Conservation (phyloP, 23 red algal genomes). For the Gracilaria domingensis region DNA sequence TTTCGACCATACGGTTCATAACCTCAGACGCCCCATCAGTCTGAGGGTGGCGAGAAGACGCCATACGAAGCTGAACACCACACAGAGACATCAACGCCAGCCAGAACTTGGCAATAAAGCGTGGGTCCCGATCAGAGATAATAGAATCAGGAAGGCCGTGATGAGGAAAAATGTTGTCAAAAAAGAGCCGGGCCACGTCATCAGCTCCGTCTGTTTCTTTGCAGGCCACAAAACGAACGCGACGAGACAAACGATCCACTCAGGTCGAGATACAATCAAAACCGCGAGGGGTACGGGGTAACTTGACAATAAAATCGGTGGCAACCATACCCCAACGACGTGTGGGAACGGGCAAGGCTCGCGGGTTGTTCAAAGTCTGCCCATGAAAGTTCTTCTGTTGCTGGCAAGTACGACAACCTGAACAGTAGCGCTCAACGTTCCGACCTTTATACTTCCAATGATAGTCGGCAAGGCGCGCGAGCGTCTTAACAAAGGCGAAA, state of each 20-base stretch:
- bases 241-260: constrained; percentile 7
- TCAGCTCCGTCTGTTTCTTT: not conserved
- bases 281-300: not conserved
- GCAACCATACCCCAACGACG: constrained; percentile 19
- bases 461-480: not conserved
- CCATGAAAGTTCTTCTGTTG: constrained; percentile 7
- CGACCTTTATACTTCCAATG: constrained; percentile 24
- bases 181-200: not conserved
- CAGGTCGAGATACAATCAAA: constrained; percentile 39
- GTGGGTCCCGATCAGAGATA: not conserved
- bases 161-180: not conserved
- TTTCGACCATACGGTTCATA: constrained; percentile 42
- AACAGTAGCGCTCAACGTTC: not conserved
- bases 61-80: constrained; percentile 20
- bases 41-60: not conserved
- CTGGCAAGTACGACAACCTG: constrained; percentile 4
- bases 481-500: constrained; percentile 13
- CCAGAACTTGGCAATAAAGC: constrained; percentile 31
- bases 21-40: constrained; percentile 14
- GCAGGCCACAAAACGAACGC: constrained; percentile 17
- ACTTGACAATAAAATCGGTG: constrained; percentile 31
- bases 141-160: constrained; percentile 10
- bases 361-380: not conserved
- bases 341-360: not conserved
- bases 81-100: constrained; percentile 6